Evolutionary conservation across 306 rosid species (phyloP).

Genomic region (Morella rubra): DNA sequence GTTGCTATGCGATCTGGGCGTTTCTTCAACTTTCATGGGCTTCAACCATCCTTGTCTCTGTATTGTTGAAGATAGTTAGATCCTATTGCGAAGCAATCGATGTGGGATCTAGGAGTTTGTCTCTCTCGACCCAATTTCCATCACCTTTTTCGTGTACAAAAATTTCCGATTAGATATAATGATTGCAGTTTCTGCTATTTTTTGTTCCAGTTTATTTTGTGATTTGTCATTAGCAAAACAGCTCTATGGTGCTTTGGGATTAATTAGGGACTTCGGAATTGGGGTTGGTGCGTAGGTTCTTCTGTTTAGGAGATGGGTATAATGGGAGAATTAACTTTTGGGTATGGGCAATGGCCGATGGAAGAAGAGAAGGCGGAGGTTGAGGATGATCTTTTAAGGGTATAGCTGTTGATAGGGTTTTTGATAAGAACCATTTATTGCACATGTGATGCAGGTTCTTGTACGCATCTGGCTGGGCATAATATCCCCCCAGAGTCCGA

Average conservation of each 20-base stretch:
- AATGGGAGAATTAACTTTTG: no score
- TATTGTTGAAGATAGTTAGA: constrained; percentile 47
- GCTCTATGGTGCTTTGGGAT: background rate
- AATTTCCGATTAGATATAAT: constrained; percentile 27
- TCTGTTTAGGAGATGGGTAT: no score
- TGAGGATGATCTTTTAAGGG: background rate
- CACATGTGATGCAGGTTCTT: constrained; percentile 31
- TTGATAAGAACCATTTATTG: constrained; percentile 32
- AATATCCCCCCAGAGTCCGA: constrained; percentile 19
- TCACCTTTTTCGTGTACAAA: constrained; percentile 35
- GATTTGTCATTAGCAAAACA: no score
- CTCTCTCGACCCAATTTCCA: constrained; percentile 23
- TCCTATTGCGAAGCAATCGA: constrained; percentile 37
- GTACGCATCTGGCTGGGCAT: constrained; percentile 12
- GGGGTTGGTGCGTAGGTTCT: background rate
- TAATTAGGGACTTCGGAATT: background rate
- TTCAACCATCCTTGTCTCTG: constrained; percentile 34
- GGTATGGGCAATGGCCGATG: no score
- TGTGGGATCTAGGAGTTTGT: constrained; percentile 19
- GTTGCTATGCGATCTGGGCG: constrained; percentile 31
- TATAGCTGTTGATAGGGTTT: constrained; percentile 1
- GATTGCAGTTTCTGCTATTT: constrained; percentile 6
- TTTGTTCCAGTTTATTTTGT: background rate
- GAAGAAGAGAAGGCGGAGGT: background rate
- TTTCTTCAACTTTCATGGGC: constrained; percentile 32